Conservation (phyloP, 1,284 basidiomycete species). For the Marasmius fiardii region DNA sequence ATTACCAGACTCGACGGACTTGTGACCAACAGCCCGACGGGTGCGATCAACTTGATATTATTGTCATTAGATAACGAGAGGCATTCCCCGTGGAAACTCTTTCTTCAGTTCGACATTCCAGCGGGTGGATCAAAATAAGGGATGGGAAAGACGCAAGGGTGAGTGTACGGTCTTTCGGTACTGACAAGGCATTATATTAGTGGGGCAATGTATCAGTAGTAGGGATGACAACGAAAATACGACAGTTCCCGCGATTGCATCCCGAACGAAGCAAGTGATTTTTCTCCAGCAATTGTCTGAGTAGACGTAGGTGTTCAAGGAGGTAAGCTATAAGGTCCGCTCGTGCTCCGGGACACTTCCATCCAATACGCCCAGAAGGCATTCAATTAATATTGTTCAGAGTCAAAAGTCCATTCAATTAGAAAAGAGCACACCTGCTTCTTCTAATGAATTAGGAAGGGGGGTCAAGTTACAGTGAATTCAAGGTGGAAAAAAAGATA, state of each 20-base stretch:
- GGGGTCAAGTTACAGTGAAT: slow-evolving; percentile 29
- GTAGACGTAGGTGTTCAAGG: slow-evolving; percentile 38
- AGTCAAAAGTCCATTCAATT: neutral
- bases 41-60: slow-evolving; percentile 41
- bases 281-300: slow-evolving; percentile 39
- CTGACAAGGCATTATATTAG: slow-evolving; percentile 35
- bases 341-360: slow-evolving; percentile 25
- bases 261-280: slow-evolving; percentile 35
- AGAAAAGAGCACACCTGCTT: slow-evolving; percentile 41
- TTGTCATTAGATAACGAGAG: slow-evolving; percentile 39
- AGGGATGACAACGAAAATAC: slow-evolving; percentile 19
- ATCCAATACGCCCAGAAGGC: slow-evolving; percentile 37
- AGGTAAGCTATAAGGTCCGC: slow-evolving; percentile 25
- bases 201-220: neutral
- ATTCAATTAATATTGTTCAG: slow-evolving; percentile 17
- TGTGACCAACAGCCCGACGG: slow-evolving; percentile 27
- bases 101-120: slow-evolving; percentile 51
- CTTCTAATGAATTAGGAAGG: slow-evolving; percentile 47
- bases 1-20: slow-evolving; percentile 31
- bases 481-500: slow-evolving; percentile 25
- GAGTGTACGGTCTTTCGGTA: slow-evolving; percentile 40
- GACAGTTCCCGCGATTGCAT: slow-evolving; percentile 26
- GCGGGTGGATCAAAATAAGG: slow-evolving; percentile 46
- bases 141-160: slow-evolving; percentile 37
- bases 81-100: slow-evolving; percentile 34